Evolutionary conservation across 2,329 filamentous ascomycete genomes (phyloP), one percentile per base, ranked within the genome.

Genomic region (Curvularia eragrostidis): DNA sequence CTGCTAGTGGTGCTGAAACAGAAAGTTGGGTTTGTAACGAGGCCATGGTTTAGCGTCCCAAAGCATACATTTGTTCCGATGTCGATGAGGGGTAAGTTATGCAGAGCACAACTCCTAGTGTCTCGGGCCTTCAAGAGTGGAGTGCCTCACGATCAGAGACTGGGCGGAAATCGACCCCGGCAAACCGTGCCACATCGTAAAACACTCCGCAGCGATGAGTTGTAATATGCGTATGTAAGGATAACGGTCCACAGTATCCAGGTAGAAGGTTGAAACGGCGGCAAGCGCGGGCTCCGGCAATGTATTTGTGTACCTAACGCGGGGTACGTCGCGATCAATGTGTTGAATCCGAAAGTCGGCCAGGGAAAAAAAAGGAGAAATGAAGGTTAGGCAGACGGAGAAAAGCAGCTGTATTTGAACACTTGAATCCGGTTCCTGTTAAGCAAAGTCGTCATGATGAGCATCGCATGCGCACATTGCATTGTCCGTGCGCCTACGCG

Each of bases 31-130:
- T 13, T 15, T 24, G 52, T 52, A 43, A 48, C 23, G 48, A 28
- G 54, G 58, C 44, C 44, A 48, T 48, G 38, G 41, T 54, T 39
- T 55, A 58, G 49, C 52, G 54, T 52, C 48, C 58, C 34, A 21
- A 38, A 56, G 34, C 32, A 43, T 7, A 13, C 13, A 13, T 54
- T 46, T 43, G 18, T 30, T 28, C 39, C 42, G 8, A 28, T 48
- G 54, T 28, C 18, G 23, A n/a, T 39, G 47, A 49, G 58, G 42
- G 54, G 54, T 38, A 58, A 38, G 42, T 54, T 50, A 60, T 60
- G 54, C 55, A 57, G 38, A 50, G 39, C 51, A 56, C 28, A 48
- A 50, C 46, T 57, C 18, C 24, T 32, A 44, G 44, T 43, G 38
- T 54, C 18, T 54, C 44, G 52, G 50, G 50, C 32, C n/a, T 36